phyloP scores from a whole-genome alignment of 2,329 filamentous ascomycete genomes.

The Neonectria punicea region DNA sequence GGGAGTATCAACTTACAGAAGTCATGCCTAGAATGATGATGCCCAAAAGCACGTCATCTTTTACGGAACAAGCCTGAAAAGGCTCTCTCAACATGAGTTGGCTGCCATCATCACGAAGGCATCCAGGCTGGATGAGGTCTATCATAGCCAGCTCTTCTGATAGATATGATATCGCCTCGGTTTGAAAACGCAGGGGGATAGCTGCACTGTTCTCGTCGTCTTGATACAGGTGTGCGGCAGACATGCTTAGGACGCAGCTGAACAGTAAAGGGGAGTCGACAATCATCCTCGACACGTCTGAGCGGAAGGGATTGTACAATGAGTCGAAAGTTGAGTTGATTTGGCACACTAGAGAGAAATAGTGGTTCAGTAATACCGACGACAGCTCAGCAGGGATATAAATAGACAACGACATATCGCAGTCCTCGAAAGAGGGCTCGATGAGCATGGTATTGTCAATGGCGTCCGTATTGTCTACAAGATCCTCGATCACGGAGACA shows the following conservation, averaged over 20 bases:
- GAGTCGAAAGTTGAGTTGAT: conserved; percentile 31
- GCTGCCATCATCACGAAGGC: background rate
- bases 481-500: too few species aligned
- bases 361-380: conserved; percentile 23
- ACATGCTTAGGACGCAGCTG: conserved; percentile 29
- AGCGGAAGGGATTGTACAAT: conserved; percentile 26
- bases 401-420: background rate
- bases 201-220: background rate
- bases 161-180: conserved; percentile 27
- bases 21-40: conserved; percentile 34
- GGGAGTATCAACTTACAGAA: conserved; percentile 11
- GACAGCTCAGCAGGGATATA: conserved; percentile 5
- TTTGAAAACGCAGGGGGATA: conserved; percentile 24
- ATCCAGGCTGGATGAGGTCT: background rate
- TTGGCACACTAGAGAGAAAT: conserved; percentile 26
- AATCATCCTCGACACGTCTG: conserved; percentile 25
- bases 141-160: conserved; percentile 2
- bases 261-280: conserved; percentile 17
- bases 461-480: background rate
- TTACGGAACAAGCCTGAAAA: background rate
- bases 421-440: background rate
- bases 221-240: conserved; percentile 30
- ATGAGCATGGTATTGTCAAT: background rate
- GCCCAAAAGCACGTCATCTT: conserved; percentile 23
- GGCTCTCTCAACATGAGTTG: background rate